A percentile compares a stretch with the other conserved stretches of the same genome.
phyloP scores from a whole-genome alignment of 2,329 filamentous ascomycete species.

The Penicillium sp. region DNA sequence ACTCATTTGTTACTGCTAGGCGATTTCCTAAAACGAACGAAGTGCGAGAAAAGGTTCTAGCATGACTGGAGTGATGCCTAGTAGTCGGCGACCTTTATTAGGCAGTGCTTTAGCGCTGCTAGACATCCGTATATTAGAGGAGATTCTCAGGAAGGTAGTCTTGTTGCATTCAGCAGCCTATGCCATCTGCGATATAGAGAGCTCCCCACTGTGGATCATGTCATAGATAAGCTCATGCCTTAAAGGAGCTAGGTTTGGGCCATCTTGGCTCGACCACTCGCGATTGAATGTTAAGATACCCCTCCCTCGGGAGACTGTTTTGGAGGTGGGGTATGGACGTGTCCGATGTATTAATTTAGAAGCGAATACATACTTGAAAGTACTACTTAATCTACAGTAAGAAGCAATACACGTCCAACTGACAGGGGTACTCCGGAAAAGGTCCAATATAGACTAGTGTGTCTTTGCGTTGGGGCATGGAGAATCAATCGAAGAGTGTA shows the following conservation, averaged over 20 bases:
- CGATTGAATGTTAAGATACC: not conserved
- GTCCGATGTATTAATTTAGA: not conserved
- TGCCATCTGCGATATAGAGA: slow-evolving; percentile 7
- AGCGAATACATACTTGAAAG: not conserved
- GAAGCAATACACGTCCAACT: not conserved
- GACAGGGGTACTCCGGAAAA: not conserved
- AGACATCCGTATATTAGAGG: not conserved
- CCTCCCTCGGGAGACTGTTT: not conserved
- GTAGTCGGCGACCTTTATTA: too few species aligned
- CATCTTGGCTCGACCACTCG: slow-evolving; percentile 4
- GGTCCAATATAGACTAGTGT: not conserved
- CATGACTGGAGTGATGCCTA: too few species aligned
- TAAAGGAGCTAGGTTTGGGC: slow-evolving; percentile 8
- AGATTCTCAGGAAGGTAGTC: slow-evolving; percentile 1
- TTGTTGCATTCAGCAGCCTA: slow-evolving; percentile 7
- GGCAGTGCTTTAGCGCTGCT: too few species aligned
- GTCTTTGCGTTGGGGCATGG: not conserved
- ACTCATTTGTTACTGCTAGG: too few species aligned
- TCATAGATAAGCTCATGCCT: slow-evolving; percentile 10
- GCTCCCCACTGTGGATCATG: slow-evolving; percentile 8
- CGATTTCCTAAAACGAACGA: too few species aligned
- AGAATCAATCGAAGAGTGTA: not conserved
- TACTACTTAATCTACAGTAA: not conserved
- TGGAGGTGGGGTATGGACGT: not conserved
- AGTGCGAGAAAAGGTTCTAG: too few species aligned